Conservation (phyloP, 2,329 filamentous ascomycete genomes). For the Venturia nashicola region DNA sequence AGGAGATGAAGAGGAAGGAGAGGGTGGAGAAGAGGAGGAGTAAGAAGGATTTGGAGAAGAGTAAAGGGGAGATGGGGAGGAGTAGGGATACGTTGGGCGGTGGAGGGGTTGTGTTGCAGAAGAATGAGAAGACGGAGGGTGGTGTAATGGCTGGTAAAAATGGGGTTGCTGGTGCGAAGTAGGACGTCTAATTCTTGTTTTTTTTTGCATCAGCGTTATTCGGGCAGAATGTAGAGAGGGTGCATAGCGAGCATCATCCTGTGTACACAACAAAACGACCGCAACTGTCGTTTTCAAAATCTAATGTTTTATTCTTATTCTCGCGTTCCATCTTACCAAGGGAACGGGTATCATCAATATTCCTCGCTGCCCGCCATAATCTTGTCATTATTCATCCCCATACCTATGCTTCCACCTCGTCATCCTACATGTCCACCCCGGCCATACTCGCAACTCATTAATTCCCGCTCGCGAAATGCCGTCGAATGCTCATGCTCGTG, state of each 20-base stretch:
- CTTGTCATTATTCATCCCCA: background rate
- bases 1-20: conserved; percentile 13
- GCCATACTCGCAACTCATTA: background rate
- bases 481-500: background rate
- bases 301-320: background rate
- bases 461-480: background rate
- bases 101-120: background rate
- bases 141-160: background rate
- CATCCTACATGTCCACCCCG: too few relatives aligned
- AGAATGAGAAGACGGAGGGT: background rate
- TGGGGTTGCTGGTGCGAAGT: background rate
- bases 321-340: background rate
- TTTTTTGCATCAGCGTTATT: background rate
- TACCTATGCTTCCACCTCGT: too few relatives aligned
- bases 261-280: background rate
- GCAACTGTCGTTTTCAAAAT: background rate
- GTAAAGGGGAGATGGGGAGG: background rate
- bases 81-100: background rate
- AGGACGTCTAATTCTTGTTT: background rate
- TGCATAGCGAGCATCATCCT: background rate
- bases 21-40: conserved; percentile 3
- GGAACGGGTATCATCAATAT: background rate
- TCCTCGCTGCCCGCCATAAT: background rate
- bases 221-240: background rate
- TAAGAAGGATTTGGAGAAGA: background rate